These are phyloP conservation scores for Pythium brassicae DNA, from an alignment of 352 stramenopile genomes.

Conservation along the genomic window DNA sequence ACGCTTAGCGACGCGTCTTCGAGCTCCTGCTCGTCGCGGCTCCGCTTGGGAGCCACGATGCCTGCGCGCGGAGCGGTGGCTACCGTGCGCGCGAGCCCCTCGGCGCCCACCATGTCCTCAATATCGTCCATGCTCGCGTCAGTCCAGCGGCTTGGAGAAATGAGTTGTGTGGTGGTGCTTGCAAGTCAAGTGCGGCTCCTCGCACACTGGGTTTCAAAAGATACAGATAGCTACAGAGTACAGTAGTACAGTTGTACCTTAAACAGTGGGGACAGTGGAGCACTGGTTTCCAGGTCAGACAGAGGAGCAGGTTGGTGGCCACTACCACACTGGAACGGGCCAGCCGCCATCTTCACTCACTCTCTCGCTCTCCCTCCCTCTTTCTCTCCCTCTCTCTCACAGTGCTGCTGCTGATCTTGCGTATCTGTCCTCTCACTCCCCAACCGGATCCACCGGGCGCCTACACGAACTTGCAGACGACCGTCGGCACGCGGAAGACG, in stretches of 20 bases:
- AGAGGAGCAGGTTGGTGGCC: too few species aligned
- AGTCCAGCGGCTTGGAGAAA: too few species aligned
- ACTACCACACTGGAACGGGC: too few species aligned
- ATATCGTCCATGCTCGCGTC: constrained; percentile 82
- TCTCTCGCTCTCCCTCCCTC: background rate
- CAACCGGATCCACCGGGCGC: too few species aligned
- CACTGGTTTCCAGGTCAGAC: too few species aligned
- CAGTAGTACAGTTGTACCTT: too few species aligned
- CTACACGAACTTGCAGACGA: constrained; percentile 82
- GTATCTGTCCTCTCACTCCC: too few species aligned
- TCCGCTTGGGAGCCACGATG: constrained; percentile 62
- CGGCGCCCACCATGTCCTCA: constrained; percentile 76
- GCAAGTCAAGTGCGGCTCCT: background rate
- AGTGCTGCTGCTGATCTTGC: too few species aligned
- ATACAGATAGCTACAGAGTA: too few species aligned
- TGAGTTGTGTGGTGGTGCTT: background rate
- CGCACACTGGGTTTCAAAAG: too few species aligned
- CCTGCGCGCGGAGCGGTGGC: constrained; percentile 35
- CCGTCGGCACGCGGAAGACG: constrained; percentile 81
- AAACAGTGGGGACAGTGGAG: too few species aligned
- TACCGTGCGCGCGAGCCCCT: constrained; percentile 53
- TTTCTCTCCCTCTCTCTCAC: constrained; percentile 2
- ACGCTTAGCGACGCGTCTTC: constrained; percentile 21
- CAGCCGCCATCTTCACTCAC: background rate
- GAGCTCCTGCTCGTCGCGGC: constrained; percentile 5